Base-by-base conservation (phyloP, 2,329 filamentous ascomycete genomes). In the Sarocladium kiliense region DNA sequence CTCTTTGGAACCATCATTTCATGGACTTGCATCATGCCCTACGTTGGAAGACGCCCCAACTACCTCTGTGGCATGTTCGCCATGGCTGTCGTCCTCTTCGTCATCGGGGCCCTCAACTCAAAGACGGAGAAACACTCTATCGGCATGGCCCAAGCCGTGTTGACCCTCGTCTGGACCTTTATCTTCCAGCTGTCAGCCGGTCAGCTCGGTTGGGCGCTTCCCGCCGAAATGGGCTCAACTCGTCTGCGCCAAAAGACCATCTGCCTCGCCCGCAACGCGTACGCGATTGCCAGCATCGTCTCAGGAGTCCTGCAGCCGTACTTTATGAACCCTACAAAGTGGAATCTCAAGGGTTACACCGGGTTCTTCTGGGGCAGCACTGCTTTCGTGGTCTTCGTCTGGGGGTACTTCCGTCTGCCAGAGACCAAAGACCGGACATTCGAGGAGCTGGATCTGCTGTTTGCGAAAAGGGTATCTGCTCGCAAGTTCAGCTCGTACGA, bases 11-110 rank as follows among this genome's bases (percentile, higher is more conserved):
- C 2, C 78, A 74, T 0, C 61, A 77, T 1, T 55, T 70, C 2
- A 2, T 80, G 76, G 77, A 56, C 68, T 6, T 53, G 61, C 10
- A 58, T 75, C 11, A 65, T 69, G 68, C 64, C 65, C 0, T 62
- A 69, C 2, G 70, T 77, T 53, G 77, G 77, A 23, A 70, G 77
- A 18, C 70, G 75, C 3, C 71, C 67, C 1, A 66, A 77, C 3
- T 74, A 80, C 54, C 65, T 77, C 21, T 63, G 63, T 23, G 78
- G 78, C n/a, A 71, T 76, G 32, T 68, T 70, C 2, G 63, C 66
- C 23, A 68, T 80, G 70, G 60, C 63, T 0, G 11, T 25, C 16
- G 12, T 53, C 25, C 66, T 76, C 1, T 70, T 74, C 11, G 62
- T 71, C 18, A 69, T 81, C n/a, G 69, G 76, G 0, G 59, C 74